phyloP scores from a whole-genome alignment of 1,139 yeast species.

The Diutina sp. region DNA sequence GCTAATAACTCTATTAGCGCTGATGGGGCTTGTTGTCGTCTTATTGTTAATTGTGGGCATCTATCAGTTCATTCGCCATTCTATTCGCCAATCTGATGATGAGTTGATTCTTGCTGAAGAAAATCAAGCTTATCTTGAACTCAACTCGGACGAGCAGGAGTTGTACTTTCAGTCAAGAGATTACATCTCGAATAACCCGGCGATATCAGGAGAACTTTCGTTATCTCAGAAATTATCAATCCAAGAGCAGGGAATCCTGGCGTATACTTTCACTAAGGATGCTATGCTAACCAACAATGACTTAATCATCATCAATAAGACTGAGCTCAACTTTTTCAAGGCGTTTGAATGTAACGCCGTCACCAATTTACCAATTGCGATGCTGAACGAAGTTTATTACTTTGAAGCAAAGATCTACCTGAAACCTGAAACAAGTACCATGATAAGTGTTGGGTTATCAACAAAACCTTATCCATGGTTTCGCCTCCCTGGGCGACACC shows the following conservation, averaged over 20 bases:
- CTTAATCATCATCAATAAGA: constrained; percentile 52
- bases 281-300: constrained; percentile 45
- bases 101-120: constrained; percentile 52
- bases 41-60: not conserved
- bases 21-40: not conserved
- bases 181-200: constrained; percentile 43
- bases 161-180: constrained; percentile 63
- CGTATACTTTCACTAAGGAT: constrained; percentile 86
- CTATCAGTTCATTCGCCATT: constrained; percentile 4
- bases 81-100: constrained; percentile 24
- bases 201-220: constrained; percentile 28
- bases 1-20: not conserved
- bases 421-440: constrained; percentile 42
- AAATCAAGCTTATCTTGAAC: constrained; percentile 43
- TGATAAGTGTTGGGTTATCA: constrained; percentile 33
- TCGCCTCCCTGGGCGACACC: constrained; percentile 43
- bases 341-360: constrained; percentile 67
- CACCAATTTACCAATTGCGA: constrained; percentile 81
- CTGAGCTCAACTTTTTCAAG: constrained; percentile 64
- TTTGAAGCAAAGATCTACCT: constrained; percentile 62
- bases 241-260: constrained; percentile 85
- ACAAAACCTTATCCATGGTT: constrained; percentile 47
- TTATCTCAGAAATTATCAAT: constrained; percentile 45
- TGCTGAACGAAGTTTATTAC: constrained; percentile 77
- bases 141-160: constrained; percentile 68